These are phyloP conservation scores for Cicer bijugum DNA, from an alignment of 306 rosid genomes.

Conservation along the genomic window DNA sequence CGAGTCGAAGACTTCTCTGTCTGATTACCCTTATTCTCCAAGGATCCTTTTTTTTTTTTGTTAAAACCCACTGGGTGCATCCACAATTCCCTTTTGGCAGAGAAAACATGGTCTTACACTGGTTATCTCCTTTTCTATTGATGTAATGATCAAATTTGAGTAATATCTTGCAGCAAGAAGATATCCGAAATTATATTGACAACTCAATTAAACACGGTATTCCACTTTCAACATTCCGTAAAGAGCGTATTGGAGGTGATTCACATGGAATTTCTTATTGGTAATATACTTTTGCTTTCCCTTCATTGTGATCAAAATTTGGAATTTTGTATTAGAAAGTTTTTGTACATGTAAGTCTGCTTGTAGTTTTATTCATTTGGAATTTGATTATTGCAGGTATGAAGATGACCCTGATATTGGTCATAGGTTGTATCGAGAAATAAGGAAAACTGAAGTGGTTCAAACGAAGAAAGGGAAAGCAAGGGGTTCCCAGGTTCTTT, in stretches of 20 bases:
- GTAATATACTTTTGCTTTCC: conserved; percentile 59
- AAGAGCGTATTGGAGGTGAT: conserved; percentile 98
- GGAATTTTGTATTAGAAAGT: conserved; percentile 29
- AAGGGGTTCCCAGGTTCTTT: conserved; percentile 89
- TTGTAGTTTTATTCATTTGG: conserved; percentile 44
- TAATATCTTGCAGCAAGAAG: conserved; percentile 92
- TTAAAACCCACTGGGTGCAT: conserved; percentile 24
- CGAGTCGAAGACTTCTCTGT: not conserved
- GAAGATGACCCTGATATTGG: conserved; percentile 93
- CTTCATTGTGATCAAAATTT: conserved; percentile 30
- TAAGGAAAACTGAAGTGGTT: conserved; percentile 63
- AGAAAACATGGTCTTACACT: conserved; percentile 32
- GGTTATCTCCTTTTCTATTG: conserved; percentile 34
- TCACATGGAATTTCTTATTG: conserved; percentile 90
- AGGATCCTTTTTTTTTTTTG: not conserved
- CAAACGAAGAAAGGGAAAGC: conserved; percentile 76
- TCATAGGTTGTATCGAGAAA: conserved; percentile 91
- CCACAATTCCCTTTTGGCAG: conserved; percentile 18
- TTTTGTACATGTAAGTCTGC: conserved; percentile 29
- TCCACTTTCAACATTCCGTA: conserved; percentile 86
- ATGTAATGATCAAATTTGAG: conserved; percentile 44
- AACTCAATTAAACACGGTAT: conserved; percentile 85
- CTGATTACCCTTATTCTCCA: conserved; percentile 19
- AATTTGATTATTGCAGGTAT: conserved; percentile 74
- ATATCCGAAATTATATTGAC: conserved; percentile 85